Conservation (phyloP, 2,329 filamentous ascomycete species). For the Pestalotiopsis sp. region DNA sequence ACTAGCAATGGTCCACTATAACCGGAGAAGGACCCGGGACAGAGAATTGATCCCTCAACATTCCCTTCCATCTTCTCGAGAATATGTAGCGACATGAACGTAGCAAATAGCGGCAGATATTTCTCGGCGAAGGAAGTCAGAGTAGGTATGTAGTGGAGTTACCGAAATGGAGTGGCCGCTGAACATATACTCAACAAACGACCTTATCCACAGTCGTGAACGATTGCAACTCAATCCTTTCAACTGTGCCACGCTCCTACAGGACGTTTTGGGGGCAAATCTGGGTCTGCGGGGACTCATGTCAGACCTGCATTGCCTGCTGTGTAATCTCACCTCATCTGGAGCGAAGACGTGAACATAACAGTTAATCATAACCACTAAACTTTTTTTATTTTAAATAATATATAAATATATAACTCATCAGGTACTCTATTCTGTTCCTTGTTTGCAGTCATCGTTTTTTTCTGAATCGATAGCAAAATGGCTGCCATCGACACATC, state of each 20-base stretch:
- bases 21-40: no score
- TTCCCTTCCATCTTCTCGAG: no score
- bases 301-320: not conserved
- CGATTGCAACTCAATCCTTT: not conserved
- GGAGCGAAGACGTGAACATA: not conserved
- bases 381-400: not conserved
- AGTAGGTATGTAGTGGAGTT: no score
- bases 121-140: no score
- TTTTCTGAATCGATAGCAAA: conserved; percentile 9
- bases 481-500: conserved; percentile 56
- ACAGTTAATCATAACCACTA: not conserved
- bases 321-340: not conserved
- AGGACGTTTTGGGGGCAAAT: not conserved
- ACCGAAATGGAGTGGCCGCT: no score
- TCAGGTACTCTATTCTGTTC: no score
- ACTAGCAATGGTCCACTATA: no score
- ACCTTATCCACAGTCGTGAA: no score
- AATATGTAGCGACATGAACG: no score
- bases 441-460: not conserved
- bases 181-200: no score
- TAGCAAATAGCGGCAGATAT: no score
- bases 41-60: no score
- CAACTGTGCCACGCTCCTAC: not conserved
- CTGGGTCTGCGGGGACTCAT: not conserved
- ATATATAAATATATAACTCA: not conserved